Evolutionary conservation across 108 stramenopile genomes (phyloP).

Genomic region (Nannochloropsis oceanica): DNA sequence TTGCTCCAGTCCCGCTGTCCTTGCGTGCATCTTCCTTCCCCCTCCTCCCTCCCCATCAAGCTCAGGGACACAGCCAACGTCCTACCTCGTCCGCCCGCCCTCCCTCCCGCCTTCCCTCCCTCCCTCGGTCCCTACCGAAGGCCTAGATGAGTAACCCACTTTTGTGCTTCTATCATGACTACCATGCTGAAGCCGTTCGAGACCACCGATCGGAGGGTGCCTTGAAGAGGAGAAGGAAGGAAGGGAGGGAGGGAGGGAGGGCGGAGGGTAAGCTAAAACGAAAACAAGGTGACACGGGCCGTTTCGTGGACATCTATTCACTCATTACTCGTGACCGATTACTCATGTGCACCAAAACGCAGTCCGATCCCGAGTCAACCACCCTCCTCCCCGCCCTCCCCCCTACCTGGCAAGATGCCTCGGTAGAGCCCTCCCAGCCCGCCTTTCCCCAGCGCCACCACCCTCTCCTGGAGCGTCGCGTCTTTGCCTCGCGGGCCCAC

Average conservation of each 20-base stretch:
- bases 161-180: neutral
- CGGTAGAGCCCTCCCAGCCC: neutral
- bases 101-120: neutral
- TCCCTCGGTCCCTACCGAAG: neutral
- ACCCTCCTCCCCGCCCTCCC: neutral
- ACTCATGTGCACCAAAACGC: neutral
- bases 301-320: neutral
- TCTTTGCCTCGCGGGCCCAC: neutral
- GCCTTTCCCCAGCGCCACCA: neutral
- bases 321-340: too few relatives aligned
- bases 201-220: neutral
- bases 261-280: neutral
- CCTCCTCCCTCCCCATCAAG: too few relatives aligned
- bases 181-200: neutral
- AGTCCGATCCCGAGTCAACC: neutral
- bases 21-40: too few relatives aligned
- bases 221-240: neutral
- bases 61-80: neutral
- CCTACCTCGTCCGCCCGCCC: neutral
- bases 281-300: neutral
- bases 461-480: neutral
- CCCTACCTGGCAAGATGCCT: neutral
- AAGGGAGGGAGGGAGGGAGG: neutral
- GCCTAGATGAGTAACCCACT: neutral
- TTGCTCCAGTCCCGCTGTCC: too few relatives aligned